Percentiles rank a stretch among this genome's conserved stretches.
Conservation (phyloP, 2,329 filamentous ascomycete species). For the Neonectria ditissima region DNA sequence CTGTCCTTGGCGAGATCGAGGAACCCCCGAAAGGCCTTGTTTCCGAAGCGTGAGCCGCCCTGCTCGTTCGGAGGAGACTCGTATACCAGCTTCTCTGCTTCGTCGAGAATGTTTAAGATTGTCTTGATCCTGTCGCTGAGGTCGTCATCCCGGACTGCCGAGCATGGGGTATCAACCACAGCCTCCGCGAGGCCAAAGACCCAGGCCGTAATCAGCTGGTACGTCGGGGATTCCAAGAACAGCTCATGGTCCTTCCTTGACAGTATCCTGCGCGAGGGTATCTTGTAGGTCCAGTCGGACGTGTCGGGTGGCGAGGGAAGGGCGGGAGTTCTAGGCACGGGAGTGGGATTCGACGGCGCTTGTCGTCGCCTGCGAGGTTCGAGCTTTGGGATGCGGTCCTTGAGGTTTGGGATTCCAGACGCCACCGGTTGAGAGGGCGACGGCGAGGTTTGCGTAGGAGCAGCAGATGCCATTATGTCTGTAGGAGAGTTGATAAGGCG, state of each 20-base stretch:
- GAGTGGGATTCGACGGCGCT: conserved; percentile 65
- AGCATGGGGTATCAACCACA: conserved; percentile 77
- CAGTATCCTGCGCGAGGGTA: conserved; percentile 83
- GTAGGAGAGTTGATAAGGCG: conserved; percentile 10
- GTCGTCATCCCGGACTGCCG: conserved; percentile 66
- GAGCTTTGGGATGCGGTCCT: conserved; percentile 73
- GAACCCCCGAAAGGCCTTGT: conserved; percentile 88
- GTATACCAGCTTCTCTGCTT: conserved; percentile 74
- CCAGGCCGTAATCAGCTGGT: conserved; percentile 82
- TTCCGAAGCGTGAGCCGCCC: conserved; percentile 91
- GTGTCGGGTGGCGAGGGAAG: conserved; percentile 76
- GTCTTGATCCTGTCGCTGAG: conserved; percentile 70
- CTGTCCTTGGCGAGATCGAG: conserved; percentile 75
- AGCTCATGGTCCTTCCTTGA: conserved; percentile 82
- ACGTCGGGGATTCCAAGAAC: conserved; percentile 82
- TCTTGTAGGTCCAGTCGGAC: conserved; percentile 69
- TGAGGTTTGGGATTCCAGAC: conserved; percentile 51
- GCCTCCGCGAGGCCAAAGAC: conserved; percentile 88
- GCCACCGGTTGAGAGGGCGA: conserved; percentile 24
- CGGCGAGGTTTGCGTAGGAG: conserved; percentile 24
- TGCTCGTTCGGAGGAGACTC: conserved; percentile 85
- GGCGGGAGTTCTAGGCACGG: conserved; percentile 80
- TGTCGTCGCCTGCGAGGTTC: conserved; percentile 71
- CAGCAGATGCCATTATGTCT: conserved; percentile 43
- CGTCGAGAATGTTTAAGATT: conserved; percentile 77